phyloP scores from a whole-genome alignment of 352 stramenopile genomes.

The Lagenidium sp. region DNA sequence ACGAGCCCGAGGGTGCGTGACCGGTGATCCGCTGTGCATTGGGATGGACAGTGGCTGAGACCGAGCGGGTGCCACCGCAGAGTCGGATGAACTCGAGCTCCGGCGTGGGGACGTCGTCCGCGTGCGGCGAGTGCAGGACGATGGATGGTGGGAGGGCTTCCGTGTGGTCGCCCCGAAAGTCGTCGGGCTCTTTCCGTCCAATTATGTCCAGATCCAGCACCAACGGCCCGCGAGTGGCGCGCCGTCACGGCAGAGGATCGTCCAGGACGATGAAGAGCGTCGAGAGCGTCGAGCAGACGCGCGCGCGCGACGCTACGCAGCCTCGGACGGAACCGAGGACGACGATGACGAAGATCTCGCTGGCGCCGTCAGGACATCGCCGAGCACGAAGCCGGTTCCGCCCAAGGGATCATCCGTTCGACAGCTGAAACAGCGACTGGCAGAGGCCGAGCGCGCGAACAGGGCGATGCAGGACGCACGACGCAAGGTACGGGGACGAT shows the following conservation, averaged over 20 bases:
- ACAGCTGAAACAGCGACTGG: slow-evolving; percentile 29
- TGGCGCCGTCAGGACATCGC: slow-evolving; percentile 5
- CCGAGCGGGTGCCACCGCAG: slow-evolving; percentile 8
- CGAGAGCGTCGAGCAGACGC: too few relatives aligned
- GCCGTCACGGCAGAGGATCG: too few relatives aligned
- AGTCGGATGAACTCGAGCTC: slow-evolving; percentile 47
- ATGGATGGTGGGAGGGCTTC: slow-evolving; percentile 57
- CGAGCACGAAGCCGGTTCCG: slow-evolving; percentile 3
- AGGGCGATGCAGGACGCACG: slow-evolving; percentile 23
- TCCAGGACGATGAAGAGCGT: too few relatives aligned
- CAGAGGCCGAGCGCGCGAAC: slow-evolving; percentile 29
- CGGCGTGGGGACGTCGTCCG: slow-evolving; percentile 29
- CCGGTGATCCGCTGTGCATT: neutral
- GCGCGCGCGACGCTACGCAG: too few relatives aligned
- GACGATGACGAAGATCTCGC: slow-evolving; percentile 11
- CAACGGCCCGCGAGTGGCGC: slow-evolving; percentile 7
- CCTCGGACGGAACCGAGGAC: slow-evolving; percentile 8
- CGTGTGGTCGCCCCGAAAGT: slow-evolving; percentile 14
- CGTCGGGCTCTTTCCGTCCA: slow-evolving; percentile 50
- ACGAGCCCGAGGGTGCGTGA: slow-evolving; percentile 44
- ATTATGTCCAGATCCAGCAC: slow-evolving; percentile 51
- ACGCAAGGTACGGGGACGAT: slow-evolving; percentile 17
- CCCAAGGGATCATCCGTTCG: slow-evolving; percentile 18
- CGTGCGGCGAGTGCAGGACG: slow-evolving; percentile 40
- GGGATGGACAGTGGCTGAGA: neutral